These are phyloP conservation scores for Kluyveromyces lactis DNA, from an alignment of 805 yeast genomes.

Conservation along the genomic window DNA sequence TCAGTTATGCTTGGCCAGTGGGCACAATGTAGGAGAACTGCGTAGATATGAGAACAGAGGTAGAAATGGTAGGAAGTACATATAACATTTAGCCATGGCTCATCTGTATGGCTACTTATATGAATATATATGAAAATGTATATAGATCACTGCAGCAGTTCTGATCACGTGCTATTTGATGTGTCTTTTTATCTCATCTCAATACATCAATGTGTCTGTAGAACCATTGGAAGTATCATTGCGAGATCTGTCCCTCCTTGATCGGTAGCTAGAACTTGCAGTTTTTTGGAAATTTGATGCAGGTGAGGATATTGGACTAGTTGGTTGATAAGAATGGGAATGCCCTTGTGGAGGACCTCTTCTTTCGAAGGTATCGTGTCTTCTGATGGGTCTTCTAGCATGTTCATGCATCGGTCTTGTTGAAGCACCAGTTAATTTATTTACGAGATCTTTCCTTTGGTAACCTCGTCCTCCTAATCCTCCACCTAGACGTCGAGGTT, in stretches of 20 bases:
- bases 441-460: slow-evolving; percentile 26
- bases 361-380: slow-evolving; percentile 1
- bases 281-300: neutral
- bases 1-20: too few species aligned
- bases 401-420: neutral
- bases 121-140: too few species aligned
- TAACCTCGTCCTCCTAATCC: slow-evolving; percentile 85
- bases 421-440: neutral
- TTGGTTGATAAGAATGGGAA: neutral
- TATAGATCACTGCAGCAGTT: too few species aligned
- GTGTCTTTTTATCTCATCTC: neutral
- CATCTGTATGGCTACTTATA: too few species aligned
- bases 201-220: neutral
- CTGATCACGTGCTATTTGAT: too few species aligned
- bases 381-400: neutral
- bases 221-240: neutral
- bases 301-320: too few species aligned
- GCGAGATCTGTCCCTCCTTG: slow-evolving; percentile 2
- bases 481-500: slow-evolving; percentile 75
- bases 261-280: neutral
- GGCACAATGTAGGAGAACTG: too few species aligned
- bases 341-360: neutral
- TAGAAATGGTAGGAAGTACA: too few species aligned
- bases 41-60: too few species aligned
- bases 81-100: too few species aligned